These are phyloP conservation scores for Chytriomyces confervae DNA, from an alignment of 192 early-diverging fungal species.

Conservation along the genomic window DNA sequence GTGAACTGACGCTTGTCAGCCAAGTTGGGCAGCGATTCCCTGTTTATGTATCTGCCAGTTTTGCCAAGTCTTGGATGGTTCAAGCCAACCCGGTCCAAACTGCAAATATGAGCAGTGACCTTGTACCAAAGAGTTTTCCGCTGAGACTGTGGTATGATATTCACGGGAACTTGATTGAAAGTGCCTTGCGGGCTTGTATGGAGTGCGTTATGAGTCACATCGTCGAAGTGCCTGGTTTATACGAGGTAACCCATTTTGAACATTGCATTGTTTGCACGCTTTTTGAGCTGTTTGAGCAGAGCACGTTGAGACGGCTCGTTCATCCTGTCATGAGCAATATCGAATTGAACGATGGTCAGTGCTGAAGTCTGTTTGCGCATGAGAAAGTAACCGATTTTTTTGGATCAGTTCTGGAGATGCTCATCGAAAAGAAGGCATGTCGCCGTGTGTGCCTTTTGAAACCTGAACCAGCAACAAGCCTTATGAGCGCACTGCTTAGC, in stretches of 20 bases:
- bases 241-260: constrained; percentile 31
- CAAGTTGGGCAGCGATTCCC: constrained; percentile 20
- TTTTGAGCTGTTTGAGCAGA: background rate
- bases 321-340: constrained; percentile 38
- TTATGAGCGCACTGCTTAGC: background rate
- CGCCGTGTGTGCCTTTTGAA: constrained; percentile 34
- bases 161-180: constrained; percentile 36
- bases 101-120: background rate
- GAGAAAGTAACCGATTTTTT: too few species aligned
- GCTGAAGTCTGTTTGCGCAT: too few species aligned
- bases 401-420: constrained; percentile 26
- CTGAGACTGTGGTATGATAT: constrained; percentile 52
- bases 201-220: constrained; percentile 46
- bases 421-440: constrained; percentile 40
- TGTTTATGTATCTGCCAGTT: constrained; percentile 15
- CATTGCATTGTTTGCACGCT: background rate
- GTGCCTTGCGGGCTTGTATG: constrained; percentile 42
- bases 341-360: constrained; percentile 40
- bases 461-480: constrained; percentile 18
- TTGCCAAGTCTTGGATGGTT: background rate
- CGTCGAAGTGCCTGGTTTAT: constrained; percentile 46
- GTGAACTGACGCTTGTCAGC: constrained; percentile 8
- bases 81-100: background rate
- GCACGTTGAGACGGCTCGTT: constrained; percentile 15
- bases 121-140: constrained; percentile 18